These are phyloP conservation scores for Geosmithia putterillii DNA, from an alignment of 2,329 filamentous ascomycete species.

Conservation along the genomic window DNA sequence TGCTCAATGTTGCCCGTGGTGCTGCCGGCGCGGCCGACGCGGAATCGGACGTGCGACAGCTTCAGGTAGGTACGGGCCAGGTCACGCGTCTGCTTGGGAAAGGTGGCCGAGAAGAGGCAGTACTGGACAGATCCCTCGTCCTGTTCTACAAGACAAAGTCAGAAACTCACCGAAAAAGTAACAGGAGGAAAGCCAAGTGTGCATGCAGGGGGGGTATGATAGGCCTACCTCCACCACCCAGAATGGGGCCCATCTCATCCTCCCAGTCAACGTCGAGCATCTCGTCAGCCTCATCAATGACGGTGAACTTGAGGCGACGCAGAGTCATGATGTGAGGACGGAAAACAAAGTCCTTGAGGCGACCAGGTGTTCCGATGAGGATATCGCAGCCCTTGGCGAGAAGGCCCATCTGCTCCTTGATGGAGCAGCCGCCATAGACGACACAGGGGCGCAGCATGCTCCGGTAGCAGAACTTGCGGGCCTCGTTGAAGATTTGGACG, in stretches of 20 bases:
- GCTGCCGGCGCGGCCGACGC: conserved; percentile 76
- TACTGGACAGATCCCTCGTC: conserved; percentile 58
- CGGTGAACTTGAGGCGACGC: conserved; percentile 62
- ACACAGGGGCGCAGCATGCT: conserved; percentile 90
- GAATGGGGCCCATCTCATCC: conserved; percentile 60
- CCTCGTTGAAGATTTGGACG: conserved; percentile 90
- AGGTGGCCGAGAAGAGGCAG: conserved; percentile 91
- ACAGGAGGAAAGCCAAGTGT: neutral
- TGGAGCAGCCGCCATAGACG: conserved; percentile 71
- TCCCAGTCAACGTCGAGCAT: conserved; percentile 74
- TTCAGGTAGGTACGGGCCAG: conserved; percentile 66
- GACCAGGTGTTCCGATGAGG: conserved; percentile 77
- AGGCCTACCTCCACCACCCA: conserved; percentile 65
- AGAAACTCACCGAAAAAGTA: neutral
- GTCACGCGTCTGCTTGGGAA: conserved; percentile 66
- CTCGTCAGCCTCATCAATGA: conserved; percentile 94
- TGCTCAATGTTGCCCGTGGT: conserved; percentile 77
- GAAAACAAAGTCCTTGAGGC: conserved; percentile 73
- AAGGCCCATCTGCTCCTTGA: conserved; percentile 57
- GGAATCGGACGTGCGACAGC: conserved; percentile 68
- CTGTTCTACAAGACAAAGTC: conserved; percentile 21
- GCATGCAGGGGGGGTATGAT: neutral
- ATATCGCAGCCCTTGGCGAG: conserved; percentile 79
- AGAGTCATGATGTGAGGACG: conserved; percentile 58
- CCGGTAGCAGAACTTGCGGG: conserved; percentile 84